Base-by-base conservation (phyloP, 495 filamentous ascomycete species). In the Penicillium chermesinum region DNA sequence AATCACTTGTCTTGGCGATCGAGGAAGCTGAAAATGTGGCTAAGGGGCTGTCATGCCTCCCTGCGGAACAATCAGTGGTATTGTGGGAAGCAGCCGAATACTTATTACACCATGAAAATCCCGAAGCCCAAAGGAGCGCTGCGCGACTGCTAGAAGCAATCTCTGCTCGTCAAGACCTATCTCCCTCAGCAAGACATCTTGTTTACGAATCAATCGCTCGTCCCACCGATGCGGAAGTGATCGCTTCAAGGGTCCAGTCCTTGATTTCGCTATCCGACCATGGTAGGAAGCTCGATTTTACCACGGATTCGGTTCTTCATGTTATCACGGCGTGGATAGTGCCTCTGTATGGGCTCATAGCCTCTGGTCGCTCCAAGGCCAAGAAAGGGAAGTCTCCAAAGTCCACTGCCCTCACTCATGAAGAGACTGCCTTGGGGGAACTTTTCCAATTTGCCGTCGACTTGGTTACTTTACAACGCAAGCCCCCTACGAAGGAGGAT, bases 381-480 rank as follows among this genome's bases (percentile, higher is more conserved):
- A 73, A 74, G 46, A 84, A 81, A 50, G 70, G 61, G 20, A 84
- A 81, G 51, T 59, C 66, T 0, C 60, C 71, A 17, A 65, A 65
- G 32, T 62, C 65, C 14, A 70, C 76, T 30, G 75, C 74, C 4
- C 49, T 65, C 9, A 58, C 38, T 10, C 58, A 67, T 38, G 87
- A 91, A 53, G 87, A 88, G 50, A 78, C 75, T 38, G 81, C 79
- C 53, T 69, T 95, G 32, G 74, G 74, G 36, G 76, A 81, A 46
- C 67, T 94, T 6, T 86, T 95, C 55, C 72, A 78, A 39, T 86
- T 89, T 38, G 75, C 87, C 20, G 81, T 82, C n/a, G 82, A 89
- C 57, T 70, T 93, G 49, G 84, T 93, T 65, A 90, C 85, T 54
- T 85, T 91, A 66, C 91, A 89, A 64, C 85, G 84, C 62, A 87